A percentile compares a stretch with the other conserved stretches of the same genome.
Evolutionary conservation across 331 rosid species (phyloP).

Genomic region (Quercus lobata): DNA sequence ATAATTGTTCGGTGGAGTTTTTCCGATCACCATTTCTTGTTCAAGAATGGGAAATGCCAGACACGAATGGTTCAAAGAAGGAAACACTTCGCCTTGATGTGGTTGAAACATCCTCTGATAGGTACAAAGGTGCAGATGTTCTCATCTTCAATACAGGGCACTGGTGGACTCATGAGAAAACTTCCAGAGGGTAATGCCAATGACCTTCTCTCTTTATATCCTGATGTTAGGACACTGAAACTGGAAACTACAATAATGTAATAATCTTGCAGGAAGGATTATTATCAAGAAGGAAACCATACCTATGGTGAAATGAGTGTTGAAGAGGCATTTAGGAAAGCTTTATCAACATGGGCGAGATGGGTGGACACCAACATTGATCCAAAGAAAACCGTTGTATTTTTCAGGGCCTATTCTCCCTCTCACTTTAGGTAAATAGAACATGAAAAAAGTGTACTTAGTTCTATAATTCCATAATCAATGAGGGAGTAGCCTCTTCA

Average conservation of each 20-base stretch:
- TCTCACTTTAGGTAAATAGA: conserved; percentile 81
- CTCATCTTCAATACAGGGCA: conserved; percentile 92
- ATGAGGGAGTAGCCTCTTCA: too few species aligned
- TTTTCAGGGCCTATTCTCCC: conserved; percentile 91
- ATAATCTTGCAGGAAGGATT: conserved; percentile 61
- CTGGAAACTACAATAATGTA: background rate
- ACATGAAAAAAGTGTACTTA: background rate
- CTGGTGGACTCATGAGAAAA: conserved; percentile 99
- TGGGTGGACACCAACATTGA: conserved; percentile 83
- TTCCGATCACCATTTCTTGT: conserved; percentile 91
- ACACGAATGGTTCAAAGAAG: conserved; percentile 65
- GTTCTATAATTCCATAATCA: too few species aligned
- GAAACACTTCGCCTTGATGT: conserved; percentile 92
- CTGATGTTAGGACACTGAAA: background rate
- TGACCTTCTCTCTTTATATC: background rate
- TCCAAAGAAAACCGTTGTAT: conserved; percentile 57
- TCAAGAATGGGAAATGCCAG: conserved; percentile 81
- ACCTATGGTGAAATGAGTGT: conserved; percentile 70
- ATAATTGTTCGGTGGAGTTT: conserved; percentile 78
- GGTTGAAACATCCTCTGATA: conserved; percentile 58
- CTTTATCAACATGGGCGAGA: conserved; percentile 88
- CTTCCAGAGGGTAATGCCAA: conserved; percentile 66
- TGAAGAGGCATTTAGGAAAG: conserved; percentile 88
- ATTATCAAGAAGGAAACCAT: conserved; percentile 98
- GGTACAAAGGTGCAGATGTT: conserved; percentile 75